Conservation (phyloP, 306 rosid species). For the Begonia fuchsioides region DNA sequence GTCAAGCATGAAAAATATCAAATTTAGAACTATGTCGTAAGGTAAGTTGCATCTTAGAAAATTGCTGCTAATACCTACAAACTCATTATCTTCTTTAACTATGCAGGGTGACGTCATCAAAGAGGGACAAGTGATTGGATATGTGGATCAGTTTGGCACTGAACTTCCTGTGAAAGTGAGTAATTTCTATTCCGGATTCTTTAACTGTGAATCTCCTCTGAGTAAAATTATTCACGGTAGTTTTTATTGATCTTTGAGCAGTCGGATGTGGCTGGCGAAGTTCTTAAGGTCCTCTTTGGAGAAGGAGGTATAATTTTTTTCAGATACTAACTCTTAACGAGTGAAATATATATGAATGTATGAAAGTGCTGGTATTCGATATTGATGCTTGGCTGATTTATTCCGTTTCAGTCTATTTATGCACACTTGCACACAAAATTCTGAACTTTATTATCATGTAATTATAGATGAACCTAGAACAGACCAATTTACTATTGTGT, state of each 20-base stretch:
- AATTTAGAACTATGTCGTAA: too few relatives aligned
- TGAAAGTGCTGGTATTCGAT: too few relatives aligned
- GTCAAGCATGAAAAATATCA: too few relatives aligned
- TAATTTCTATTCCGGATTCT: conserved; percentile 9
- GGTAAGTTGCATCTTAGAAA: too few relatives aligned
- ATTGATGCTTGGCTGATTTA: too few relatives aligned
- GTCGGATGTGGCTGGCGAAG: conserved; percentile 87
- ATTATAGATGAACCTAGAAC: too few relatives aligned
- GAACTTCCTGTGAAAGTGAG: conserved; percentile 80
- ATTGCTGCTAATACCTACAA: too few relatives aligned
- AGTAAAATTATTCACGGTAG: neutral
- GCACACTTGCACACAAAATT: too few relatives aligned
- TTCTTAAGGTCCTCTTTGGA: conserved; percentile 63
- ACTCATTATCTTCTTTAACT: too few relatives aligned
- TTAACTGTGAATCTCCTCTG: conserved; percentile 8
- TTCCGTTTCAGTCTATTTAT: too few relatives aligned
- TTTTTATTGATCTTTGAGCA: conserved; percentile 32
- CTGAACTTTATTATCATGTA: too few relatives aligned
- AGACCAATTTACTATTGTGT: neutral
- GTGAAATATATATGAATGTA: too few relatives aligned
- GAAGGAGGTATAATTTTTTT: conserved; percentile 64
- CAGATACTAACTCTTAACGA: neutral
- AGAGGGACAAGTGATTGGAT: conserved; percentile 88
- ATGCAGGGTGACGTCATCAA: conserved; percentile 68
- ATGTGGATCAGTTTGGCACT: conserved; percentile 79